Percentiles rank a stretch among this genome's conserved stretches.
Evolutionary conservation across 2,329 filamentous ascomycete genomes (phyloP).

Genomic region (Fusarium pseudograminearum): DNA sequence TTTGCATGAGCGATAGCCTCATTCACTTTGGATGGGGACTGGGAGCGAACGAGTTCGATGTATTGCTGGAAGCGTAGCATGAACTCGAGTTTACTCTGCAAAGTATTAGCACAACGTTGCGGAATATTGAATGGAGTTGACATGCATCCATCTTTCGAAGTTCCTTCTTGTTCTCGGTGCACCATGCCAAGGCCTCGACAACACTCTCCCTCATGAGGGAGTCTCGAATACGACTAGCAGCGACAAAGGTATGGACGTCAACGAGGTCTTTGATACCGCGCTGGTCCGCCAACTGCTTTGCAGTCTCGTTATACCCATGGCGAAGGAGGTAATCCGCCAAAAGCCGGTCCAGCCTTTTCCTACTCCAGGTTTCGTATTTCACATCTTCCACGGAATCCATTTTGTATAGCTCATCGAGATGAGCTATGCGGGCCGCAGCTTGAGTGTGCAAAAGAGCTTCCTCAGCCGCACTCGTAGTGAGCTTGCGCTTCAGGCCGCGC

Average conservation of each 20-base stretch:
- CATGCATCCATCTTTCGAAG: constrained; percentile 86
- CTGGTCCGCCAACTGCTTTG: constrained; percentile 78
- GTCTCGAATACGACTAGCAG: constrained; percentile 81
- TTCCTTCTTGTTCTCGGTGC: constrained; percentile 91
- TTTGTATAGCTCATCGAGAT: constrained; percentile 83
- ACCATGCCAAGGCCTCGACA: constrained; percentile 87
- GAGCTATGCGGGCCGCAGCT: constrained; percentile 79
- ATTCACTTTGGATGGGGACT: constrained; percentile 71
- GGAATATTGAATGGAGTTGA: background rate
- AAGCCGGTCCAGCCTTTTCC: constrained; percentile 82
- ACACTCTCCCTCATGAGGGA: constrained; percentile 78
- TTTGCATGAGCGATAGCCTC: constrained; percentile 87
- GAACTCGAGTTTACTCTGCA: constrained; percentile 87
- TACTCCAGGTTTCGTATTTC: constrained; percentile 92
- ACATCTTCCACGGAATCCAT: constrained; percentile 89
- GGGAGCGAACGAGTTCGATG: constrained; percentile 85
- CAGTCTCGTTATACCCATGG: constrained; percentile 83
- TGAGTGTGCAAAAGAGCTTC: constrained; percentile 82
- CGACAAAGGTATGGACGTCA: constrained; percentile 88
- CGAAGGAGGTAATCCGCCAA: constrained; percentile 93
- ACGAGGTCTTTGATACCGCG: constrained; percentile 84
- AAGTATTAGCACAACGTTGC: constrained; percentile 2
- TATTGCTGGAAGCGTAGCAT: constrained; percentile 95
- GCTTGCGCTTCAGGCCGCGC: constrained; percentile 88
- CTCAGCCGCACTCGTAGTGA: constrained; percentile 80